Evolutionary conservation across 768 basidiomycete species (phyloP).

Genomic region (Naganishia friedmannii): DNA sequence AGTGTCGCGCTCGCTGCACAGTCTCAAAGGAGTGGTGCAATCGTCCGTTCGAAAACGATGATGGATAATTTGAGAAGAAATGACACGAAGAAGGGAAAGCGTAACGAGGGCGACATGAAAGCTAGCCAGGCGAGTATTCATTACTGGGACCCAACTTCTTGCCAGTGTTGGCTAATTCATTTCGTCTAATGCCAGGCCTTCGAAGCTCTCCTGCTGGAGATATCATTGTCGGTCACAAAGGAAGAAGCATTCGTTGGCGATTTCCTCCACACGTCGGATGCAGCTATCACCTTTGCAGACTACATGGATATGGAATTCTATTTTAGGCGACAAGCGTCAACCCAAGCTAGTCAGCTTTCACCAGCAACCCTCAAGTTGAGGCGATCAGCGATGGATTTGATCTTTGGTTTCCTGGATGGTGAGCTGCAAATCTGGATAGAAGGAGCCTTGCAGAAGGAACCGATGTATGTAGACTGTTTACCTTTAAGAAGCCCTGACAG

Average conservation of each 20-base stretch:
- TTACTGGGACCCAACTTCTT: no score
- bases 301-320: conserved; percentile 91
- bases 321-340: conserved; percentile 84
- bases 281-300: conserved; percentile 86
- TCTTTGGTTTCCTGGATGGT: conserved; percentile 84
- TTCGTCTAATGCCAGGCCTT: background rate
- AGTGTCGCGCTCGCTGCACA: conserved; percentile 42
- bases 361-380: conserved; percentile 72
- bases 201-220: conserved; percentile 41
- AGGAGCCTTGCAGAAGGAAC: conserved; percentile 68
- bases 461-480: conserved; percentile 59
- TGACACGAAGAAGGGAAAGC: conserved; percentile 63
- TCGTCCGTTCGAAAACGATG: conserved; percentile 78
- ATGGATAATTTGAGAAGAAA: conserved; percentile 58
- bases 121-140: conserved; percentile 65
- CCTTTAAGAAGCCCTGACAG: background rate
- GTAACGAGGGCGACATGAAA: conserved; percentile 61
- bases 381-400: conserved; percentile 84
- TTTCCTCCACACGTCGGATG: conserved; percentile 87
- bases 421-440: conserved; percentile 87
- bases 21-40: conserved; percentile 57
- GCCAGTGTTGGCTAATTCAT: background rate
- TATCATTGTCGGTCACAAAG: conserved; percentile 66
- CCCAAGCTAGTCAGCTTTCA: conserved; percentile 61
- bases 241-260: conserved; percentile 82